Conservation (phyloP, 768 basidiomycete species). For the Leccinellum albellum region DNA sequence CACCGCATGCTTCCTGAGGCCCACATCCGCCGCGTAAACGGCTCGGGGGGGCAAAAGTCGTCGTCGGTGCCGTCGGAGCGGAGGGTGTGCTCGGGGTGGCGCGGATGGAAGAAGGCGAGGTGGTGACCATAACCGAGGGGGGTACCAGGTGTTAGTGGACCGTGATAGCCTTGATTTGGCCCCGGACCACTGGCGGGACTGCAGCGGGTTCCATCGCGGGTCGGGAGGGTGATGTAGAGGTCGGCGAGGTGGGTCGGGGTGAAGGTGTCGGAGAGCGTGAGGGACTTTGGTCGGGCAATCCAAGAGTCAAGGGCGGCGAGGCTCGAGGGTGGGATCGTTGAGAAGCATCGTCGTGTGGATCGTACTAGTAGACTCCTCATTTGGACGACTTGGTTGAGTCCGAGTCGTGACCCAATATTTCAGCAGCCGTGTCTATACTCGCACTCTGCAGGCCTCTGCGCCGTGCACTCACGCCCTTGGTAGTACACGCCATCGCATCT, state of each 20-base stretch:
- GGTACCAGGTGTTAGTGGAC: constrained; percentile 34
- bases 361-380: background rate
- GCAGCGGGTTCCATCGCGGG: constrained; percentile 55
- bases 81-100: constrained; percentile 52
- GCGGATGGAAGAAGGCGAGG: constrained; percentile 70
- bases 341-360: constrained; percentile 6
- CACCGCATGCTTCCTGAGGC: constrained; percentile 67
- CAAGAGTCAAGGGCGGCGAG: constrained; percentile 44
- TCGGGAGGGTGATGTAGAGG: constrained; percentile 68
- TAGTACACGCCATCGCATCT: background rate
- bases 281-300: constrained; percentile 47
- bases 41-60: constrained; percentile 67
- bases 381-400: background rate
- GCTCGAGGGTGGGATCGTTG: constrained; percentile 8
- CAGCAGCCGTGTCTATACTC: constrained; percentile 14
- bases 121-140: constrained; percentile 63
- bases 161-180: constrained; percentile 24
- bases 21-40: constrained; percentile 82
- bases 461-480: constrained; percentile 11
- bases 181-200: background rate
- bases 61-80: constrained; percentile 70
- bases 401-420: background rate
- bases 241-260: constrained; percentile 56
- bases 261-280: constrained; percentile 47
- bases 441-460: constrained; percentile 28